Evolutionary conservation across 78 protist genomes (phyloP), one percentile per base, ranked within the genome.

Genomic region (Diacronema lutheri): DNA sequence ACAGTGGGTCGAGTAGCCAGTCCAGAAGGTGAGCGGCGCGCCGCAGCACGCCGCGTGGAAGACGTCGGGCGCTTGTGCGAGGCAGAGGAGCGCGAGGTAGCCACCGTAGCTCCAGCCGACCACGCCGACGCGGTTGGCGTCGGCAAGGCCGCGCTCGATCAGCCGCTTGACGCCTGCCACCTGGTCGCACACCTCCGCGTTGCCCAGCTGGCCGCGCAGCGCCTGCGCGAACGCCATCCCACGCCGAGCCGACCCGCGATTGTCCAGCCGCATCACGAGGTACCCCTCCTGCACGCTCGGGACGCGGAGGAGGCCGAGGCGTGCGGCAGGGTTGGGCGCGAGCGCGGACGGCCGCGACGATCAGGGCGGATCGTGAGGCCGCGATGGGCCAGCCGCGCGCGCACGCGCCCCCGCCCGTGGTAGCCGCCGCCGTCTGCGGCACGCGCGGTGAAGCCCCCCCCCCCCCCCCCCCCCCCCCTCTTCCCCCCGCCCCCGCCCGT

Each of bases 21-120:
- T 90, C 99, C 99, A 97, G 56, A 44, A 19, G 26, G 95, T 91
- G 6, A 96, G 98, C 0, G 99, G 99, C 44, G 99, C 99, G 41
- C 97, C 97, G 21, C 95, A 64, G n/a, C 92, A 38, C 25, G 19
- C 81, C 41, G 91, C 81, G 81, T 90, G 88, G 92, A 96, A 96
- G 38, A 92, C 7, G 55, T 92, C 94, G 23, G 95, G 95, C 40
- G 84, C 68, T 64, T 88, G 92, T 0, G 86, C 74, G 41, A 96
- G 74, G 44, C 85, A 90, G 94, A 94, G 83, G 12, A 95, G 88
- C 3, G 95, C 31, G 41, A 88, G 33, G 65, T 96, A 96, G 19
- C 98, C 98, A 55, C 98, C 98, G 50, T 96, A 94, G 40, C 87
- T 66, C 96, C 96, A 94, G 44, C 98, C 98, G 60, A 61, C 57